Evolutionary conservation across 1,284 basidiomycete species (phyloP).

Genomic region (Ustilago loliicola): DNA sequence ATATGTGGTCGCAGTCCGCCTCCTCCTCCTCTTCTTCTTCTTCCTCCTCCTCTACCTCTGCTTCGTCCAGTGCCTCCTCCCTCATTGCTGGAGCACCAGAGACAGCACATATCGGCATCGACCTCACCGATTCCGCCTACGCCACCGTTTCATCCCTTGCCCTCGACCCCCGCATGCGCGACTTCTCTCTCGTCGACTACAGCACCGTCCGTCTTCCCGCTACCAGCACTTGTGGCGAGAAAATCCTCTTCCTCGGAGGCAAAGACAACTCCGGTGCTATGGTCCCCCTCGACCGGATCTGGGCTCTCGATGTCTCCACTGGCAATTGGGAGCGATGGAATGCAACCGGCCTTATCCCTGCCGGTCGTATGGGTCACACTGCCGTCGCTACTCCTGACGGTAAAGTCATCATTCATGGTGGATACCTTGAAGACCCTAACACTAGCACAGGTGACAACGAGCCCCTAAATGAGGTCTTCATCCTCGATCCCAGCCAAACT

Average conservation of each 20-base stretch:
- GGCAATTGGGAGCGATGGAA: constrained; percentile 61
- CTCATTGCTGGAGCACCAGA: not conserved
- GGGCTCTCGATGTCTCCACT: constrained; percentile 61
- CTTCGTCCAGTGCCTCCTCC: not conserved
- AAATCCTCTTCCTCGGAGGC: constrained; percentile 67
- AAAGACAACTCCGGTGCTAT: constrained; percentile 57
- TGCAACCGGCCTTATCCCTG: constrained; percentile 56
- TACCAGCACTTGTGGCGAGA: constrained; percentile 24
- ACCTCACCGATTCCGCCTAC: constrained; percentile 12
- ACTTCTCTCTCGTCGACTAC: constrained; percentile 64
- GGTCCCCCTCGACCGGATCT: constrained; percentile 48
- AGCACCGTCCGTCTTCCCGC: constrained; percentile 47
- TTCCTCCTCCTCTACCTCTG: constrained; percentile 1
- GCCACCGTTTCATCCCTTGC: constrained; percentile 31
- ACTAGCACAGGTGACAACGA: constrained; percentile 24
- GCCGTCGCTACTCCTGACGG: constrained; percentile 59
- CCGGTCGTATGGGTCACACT: constrained; percentile 68
- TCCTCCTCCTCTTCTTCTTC: not conserved
- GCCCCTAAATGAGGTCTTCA: constrained; percentile 57
- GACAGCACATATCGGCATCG: constrained; percentile 27
- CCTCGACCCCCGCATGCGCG: constrained; percentile 39
- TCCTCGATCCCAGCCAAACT: constrained; percentile 56
- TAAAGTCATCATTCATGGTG: constrained; percentile 69
- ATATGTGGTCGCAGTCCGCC: constrained; percentile 35
- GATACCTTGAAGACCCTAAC: constrained; percentile 52